phyloP scores from a whole-genome alignment of 2,329 filamentous ascomycete species.

The Aspergillus intermedius region DNA sequence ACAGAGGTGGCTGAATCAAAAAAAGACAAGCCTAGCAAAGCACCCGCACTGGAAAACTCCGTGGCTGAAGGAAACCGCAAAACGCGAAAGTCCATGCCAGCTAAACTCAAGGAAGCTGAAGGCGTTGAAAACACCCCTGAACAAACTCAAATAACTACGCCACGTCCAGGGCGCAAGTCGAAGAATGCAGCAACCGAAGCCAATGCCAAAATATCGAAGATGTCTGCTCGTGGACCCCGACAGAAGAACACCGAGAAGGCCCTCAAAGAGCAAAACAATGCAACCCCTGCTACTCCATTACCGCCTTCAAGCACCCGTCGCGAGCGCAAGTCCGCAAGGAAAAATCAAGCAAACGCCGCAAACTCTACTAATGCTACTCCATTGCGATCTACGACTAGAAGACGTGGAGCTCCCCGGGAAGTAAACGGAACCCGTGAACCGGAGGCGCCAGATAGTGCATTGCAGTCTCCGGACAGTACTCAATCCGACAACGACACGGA shows the following conservation, averaged over 20 bases:
- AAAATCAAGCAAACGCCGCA: background rate
- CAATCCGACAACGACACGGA: constrained; percentile 17
- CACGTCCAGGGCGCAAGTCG: constrained; percentile 8
- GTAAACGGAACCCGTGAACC: background rate
- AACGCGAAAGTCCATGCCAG: constrained; percentile 13
- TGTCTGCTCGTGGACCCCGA: constrained; percentile 1
- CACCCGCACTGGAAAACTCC: constrained; percentile 3
- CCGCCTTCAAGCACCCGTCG: constrained; percentile 4
- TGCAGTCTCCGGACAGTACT: background rate
- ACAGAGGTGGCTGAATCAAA: constrained; percentile 2
- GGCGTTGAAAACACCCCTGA: constrained; percentile 1
- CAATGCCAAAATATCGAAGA: constrained; percentile 3
- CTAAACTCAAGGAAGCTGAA: constrained; percentile 8
- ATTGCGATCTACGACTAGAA: background rate
- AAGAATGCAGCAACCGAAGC: constrained; percentile 3
- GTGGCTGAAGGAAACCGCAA: constrained; percentile 5
- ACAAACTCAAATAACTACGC: constrained; percentile 5
- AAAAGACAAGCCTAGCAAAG: constrained; percentile 1
- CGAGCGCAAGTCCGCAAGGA: constrained; percentile 7
- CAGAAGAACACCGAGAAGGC: background rate
- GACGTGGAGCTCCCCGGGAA: background rate
- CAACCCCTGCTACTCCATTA: constrained; percentile 5
- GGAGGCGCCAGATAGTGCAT: background rate
- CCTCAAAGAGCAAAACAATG: constrained; percentile 2
- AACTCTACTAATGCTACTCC: background rate